Evolutionary conservation across 2,329 filamentous ascomycete genomes (phyloP).

Genomic region (Verticillium tricorpus): DNA sequence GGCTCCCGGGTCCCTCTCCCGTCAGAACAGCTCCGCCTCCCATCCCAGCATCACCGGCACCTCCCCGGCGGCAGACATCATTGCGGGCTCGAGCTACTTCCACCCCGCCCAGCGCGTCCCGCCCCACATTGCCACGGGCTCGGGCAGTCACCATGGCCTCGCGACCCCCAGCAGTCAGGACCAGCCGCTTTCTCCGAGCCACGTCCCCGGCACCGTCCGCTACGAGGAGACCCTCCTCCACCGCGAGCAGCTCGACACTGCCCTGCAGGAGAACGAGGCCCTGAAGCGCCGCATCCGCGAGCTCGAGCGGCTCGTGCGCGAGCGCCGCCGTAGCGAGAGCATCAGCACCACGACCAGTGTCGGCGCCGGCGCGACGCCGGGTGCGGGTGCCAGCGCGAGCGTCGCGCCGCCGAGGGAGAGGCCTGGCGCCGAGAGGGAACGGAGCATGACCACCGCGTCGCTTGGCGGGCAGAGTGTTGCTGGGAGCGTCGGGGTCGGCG

Average conservation of each 20-base stretch:
- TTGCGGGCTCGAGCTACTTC: conserved; percentile 43
- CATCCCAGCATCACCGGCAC: conserved; percentile 42
- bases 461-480: conserved; percentile 32
- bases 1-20: conserved; percentile 39
- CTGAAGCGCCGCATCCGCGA: conserved; percentile 59
- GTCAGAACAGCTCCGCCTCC: conserved; percentile 53
- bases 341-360: conserved; percentile 39
- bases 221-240: conserved; percentile 61
- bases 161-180: conserved; percentile 33
- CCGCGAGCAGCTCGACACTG: conserved; percentile 54
- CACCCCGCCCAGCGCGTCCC: conserved; percentile 34
- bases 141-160: background rate
- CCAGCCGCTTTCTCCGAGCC: conserved; percentile 43
- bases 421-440: conserved; percentile 34
- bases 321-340: conserved; percentile 46
- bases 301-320: conserved; percentile 51
- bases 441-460: conserved; percentile 37
- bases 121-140: conserved; percentile 18
- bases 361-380: conserved; percentile 19
- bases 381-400: conserved; percentile 23
- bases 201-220: conserved; percentile 52
- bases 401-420: conserved; percentile 42
- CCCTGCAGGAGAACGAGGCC: conserved; percentile 60
- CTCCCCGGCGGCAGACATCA: conserved; percentile 37
- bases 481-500: conserved; percentile 45